Conservation (phyloP, 179 eudicot species). For the Carnegiea gigantea region DNA sequence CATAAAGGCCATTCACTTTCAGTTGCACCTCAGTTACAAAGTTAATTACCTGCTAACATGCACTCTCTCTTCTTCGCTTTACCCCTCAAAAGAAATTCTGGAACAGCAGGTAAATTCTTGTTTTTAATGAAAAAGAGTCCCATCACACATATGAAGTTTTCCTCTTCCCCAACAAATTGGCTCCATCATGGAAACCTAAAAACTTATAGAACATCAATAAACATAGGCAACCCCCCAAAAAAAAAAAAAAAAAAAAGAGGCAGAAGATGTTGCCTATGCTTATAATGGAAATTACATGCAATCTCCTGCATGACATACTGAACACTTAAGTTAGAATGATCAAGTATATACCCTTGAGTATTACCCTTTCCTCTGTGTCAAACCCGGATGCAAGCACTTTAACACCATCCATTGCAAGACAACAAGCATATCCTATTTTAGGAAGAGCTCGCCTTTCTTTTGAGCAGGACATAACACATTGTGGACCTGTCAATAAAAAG, state of each 20-base stretch:
- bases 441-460: slow-evolving; percentile 83
- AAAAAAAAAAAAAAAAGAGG: not conserved
- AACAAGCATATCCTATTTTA: slow-evolving; percentile 76
- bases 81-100: not conserved
- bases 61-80: not conserved
- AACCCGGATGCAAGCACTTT: slow-evolving; percentile 89
- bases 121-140: not conserved
- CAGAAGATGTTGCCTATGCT: not conserved
- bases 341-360: slow-evolving; percentile 20
- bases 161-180: not conserved
- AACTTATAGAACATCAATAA: not conserved
- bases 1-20: not conserved
- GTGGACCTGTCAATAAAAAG: slow-evolving; percentile 63
- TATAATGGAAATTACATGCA: not conserved
- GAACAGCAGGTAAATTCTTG: not conserved
- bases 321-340: slow-evolving; percentile 1
- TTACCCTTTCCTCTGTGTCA: slow-evolving; percentile 73
- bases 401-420: slow-evolving; percentile 97
- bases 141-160: not conserved
- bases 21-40: not conserved
- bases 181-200: not conserved
- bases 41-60: no score
- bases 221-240: not conserved
- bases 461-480: slow-evolving; percentile 87
- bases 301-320: not conserved